A percentile compares a stretch with the other conserved stretches of the same genome.
phyloP scores from a whole-genome alignment of 495 filamentous ascomycete species.

The Penicillium mononematosum region DNA sequence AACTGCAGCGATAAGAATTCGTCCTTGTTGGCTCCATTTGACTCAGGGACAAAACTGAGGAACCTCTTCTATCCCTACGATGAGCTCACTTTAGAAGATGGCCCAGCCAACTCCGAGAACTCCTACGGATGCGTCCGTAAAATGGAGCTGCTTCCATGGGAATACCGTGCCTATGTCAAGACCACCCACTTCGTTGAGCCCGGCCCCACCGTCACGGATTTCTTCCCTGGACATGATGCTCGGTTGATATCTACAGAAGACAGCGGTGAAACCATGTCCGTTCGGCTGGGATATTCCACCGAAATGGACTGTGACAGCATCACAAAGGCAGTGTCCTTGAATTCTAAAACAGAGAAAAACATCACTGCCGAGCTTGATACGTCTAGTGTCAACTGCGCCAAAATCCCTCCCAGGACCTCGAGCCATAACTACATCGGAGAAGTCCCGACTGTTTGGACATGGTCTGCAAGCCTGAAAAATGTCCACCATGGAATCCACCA shows the following conservation, averaged over 20 bases:
- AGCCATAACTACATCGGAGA: conserved; percentile 15
- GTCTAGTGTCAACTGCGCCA: conserved; percentile 26
- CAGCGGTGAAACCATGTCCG: conserved; percentile 10
- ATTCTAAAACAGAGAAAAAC: conserved; percentile 41
- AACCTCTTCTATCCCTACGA: conserved; percentile 55
- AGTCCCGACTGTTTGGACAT: conserved; percentile 42
- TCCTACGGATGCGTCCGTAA: conserved; percentile 44
- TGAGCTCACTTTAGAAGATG: conserved; percentile 37
- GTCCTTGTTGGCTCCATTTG: conserved; percentile 46
- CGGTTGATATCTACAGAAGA: conserved; percentile 47
- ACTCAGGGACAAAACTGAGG: conserved; percentile 42
- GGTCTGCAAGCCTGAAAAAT: conserved; percentile 40
- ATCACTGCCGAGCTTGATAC: conserved; percentile 28
- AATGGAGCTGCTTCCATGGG: conserved; percentile 53
- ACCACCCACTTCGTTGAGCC: conserved; percentile 41
- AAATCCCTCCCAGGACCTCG: conserved; percentile 16
- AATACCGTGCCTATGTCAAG: conserved; percentile 59
- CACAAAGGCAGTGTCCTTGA: conserved; percentile 42
- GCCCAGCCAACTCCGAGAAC: conserved; percentile 6
- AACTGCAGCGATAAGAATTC: conserved; percentile 38
- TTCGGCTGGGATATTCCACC: conserved; percentile 29
- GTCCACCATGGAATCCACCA: conserved; percentile 50
- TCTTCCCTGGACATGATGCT: conserved; percentile 57
- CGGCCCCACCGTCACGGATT: conserved; percentile 57
- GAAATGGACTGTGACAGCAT: conserved; percentile 55